phyloP scores from a whole-genome alignment of 257 asterid genomes.

The Haberlea rhodopensis region DNA sequence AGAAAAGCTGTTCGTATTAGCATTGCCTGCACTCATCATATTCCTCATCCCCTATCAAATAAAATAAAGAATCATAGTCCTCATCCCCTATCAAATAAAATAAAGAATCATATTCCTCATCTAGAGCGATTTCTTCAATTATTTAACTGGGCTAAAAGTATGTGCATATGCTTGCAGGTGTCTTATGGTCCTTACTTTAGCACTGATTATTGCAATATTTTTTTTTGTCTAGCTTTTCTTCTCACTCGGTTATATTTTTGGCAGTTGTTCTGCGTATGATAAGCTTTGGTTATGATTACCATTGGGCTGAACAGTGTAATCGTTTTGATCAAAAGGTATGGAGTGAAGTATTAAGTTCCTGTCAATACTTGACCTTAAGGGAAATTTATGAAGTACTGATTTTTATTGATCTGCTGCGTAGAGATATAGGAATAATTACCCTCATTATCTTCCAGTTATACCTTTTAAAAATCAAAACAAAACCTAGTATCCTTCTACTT shows the following conservation, averaged over 20 bases:
- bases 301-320: constrained; percentile 59
- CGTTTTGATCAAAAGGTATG: constrained; percentile 73
- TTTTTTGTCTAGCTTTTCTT: constrained; percentile 11
- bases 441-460: no score
- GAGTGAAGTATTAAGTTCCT: constrained; percentile 16
- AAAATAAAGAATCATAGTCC: background rate
- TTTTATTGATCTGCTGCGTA: background rate
- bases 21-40: constrained; percentile 15
- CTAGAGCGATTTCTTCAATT: constrained; percentile 2
- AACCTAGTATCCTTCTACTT: no score
- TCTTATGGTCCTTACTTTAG: constrained; percentile 10
- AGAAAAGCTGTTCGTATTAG: constrained; percentile 22
- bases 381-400: no score
- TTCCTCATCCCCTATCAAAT: background rate
- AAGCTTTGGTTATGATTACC: constrained; percentile 95
- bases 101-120: background rate
- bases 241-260: constrained; percentile 23
- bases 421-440: constrained; percentile 1
- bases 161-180: constrained; percentile 12
- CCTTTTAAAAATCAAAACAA: no score
- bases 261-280: constrained; percentile 95
- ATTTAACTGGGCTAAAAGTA: no score
- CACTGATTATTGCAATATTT: constrained; percentile 4
- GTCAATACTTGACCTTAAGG: no score
- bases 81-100: no score